Conservation (phyloP, 1,139 yeast genomes). For the Tardiomyces depauwii region DNA sequence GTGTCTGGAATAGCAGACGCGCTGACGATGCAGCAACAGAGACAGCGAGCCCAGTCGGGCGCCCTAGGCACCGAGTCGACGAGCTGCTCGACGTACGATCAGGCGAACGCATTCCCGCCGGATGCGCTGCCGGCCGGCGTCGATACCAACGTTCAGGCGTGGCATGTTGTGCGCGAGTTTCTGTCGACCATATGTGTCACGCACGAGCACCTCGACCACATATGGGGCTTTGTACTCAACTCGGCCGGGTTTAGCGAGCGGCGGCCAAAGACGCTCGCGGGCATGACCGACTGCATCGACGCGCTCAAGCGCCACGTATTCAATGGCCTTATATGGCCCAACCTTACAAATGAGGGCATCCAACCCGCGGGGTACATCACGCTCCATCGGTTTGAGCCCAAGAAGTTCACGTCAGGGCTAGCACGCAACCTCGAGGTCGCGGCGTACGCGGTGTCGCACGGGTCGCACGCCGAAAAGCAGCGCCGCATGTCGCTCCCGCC, state of each 20-base stretch:
- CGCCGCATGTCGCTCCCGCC: neutral
- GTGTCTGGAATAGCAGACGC: slow-evolving; percentile 45
- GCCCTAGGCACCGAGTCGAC: neutral
- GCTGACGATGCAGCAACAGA: slow-evolving; percentile 19
- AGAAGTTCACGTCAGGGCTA: slow-evolving; percentile 4
- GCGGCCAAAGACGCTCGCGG: slow-evolving; percentile 38
- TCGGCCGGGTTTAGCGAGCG: slow-evolving; percentile 44
- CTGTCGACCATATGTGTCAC: slow-evolving; percentile 47
- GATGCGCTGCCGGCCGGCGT: neutral
- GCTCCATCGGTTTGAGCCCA: slow-evolving; percentile 12
- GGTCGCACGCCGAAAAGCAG: slow-evolving; percentile 2
- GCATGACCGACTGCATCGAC: slow-evolving; percentile 40
- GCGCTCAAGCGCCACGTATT: slow-evolving; percentile 48
- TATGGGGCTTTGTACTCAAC: slow-evolving; percentile 56
- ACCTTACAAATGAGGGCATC: slow-evolving; percentile 34
- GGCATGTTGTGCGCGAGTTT: slow-evolving; percentile 22
- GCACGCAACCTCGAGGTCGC: neutral
- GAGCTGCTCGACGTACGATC: no score
- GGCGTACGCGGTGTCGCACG: neutral
- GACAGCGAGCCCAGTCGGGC: neutral
- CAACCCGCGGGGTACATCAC: slow-evolving; percentile 18
- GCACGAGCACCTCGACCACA: slow-evolving; percentile 81
- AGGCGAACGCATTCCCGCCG: neutral
- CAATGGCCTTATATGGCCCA: slow-evolving; percentile 77
- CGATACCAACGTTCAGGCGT: slow-evolving; percentile 19